Evolutionary conservation across 257 asterid species (phyloP).

Genomic region (Solanum paucissectum): DNA sequence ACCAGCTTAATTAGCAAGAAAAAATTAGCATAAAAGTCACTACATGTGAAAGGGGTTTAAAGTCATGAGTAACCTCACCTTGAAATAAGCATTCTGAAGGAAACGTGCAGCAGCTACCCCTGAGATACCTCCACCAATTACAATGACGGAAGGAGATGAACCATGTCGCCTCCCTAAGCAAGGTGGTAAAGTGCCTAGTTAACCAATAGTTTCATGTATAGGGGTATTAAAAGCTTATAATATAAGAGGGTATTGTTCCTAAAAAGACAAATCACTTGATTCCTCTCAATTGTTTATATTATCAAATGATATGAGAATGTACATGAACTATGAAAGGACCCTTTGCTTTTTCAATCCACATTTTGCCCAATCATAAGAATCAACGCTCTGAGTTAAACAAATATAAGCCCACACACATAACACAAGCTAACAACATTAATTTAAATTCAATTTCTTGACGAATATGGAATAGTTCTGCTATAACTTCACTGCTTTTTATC

Average conservation of each 20-base stretch:
- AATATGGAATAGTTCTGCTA: background rate
- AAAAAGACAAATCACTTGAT: background rate
- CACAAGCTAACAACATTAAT: background rate
- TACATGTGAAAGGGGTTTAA: background rate
- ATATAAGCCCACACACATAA: background rate
- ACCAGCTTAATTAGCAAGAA: background rate
- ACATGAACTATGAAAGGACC: background rate
- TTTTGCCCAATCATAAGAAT: background rate
- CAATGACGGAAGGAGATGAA: conserved; percentile 61
- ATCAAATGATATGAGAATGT: background rate
- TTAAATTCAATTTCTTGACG: background rate
- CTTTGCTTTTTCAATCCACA: background rate
- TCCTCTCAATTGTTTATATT: background rate
- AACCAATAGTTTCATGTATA: background rate
- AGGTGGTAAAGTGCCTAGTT: conserved; percentile 38
- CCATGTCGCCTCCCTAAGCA: conserved; percentile 40
- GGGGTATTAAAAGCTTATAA: background rate
- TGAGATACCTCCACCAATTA: conserved; percentile 96
- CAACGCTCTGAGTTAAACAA: background rate
- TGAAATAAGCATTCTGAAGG: conserved; percentile 80
- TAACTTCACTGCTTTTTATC: background rate
- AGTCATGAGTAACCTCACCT: conserved; percentile 27
- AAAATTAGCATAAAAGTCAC: background rate
- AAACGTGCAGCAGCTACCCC: conserved; percentile 86
- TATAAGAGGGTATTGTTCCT: background rate